These are phyloP conservation scores for Penicillium atrosanguineum DNA, from an alignment of 495 filamentous ascomycete species.

Conservation along the genomic window DNA sequence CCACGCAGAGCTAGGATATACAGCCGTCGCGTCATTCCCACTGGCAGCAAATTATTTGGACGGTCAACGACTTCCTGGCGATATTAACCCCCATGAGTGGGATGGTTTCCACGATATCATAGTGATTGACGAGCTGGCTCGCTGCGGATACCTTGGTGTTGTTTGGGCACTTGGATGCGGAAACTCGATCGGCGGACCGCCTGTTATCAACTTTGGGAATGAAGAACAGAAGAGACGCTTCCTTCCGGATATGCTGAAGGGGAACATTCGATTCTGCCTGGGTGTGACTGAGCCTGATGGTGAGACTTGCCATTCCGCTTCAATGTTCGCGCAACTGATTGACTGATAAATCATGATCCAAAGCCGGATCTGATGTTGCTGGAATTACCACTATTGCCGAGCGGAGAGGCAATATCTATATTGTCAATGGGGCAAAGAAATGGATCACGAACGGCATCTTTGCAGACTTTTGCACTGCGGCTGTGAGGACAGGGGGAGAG, in stretches of 20 bases:
- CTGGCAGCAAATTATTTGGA: conserved; percentile 17
- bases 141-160: conserved; percentile 36
- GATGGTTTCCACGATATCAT: conserved; percentile 42
- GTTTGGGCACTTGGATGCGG: conserved; percentile 43
- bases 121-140: conserved; percentile 39
- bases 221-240: conserved; percentile 41
- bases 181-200: conserved; percentile 46
- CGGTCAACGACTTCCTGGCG: conserved; percentile 28
- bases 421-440: conserved; percentile 52
- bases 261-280: conserved; percentile 43
- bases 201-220: conserved; percentile 46
- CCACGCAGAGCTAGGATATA: conserved; percentile 23
- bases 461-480: conserved; percentile 46
- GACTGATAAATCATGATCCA: neutral
- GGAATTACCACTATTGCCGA: conserved; percentile 47
- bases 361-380: conserved; percentile 46
- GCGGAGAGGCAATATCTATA: conserved; percentile 38
- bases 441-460: conserved; percentile 52
- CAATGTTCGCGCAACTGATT: neutral
- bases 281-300: conserved; percentile 50
- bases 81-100: conserved; percentile 33
- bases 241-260: conserved; percentile 40
- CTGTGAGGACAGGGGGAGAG: conserved; percentile 47
- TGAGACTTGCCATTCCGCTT: conserved; percentile 1
- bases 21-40: conserved; percentile 20